These are phyloP conservation scores for Sarcocystis neurona DNA, from an alignment of 169 alveolate species.

Conservation along the genomic window DNA sequence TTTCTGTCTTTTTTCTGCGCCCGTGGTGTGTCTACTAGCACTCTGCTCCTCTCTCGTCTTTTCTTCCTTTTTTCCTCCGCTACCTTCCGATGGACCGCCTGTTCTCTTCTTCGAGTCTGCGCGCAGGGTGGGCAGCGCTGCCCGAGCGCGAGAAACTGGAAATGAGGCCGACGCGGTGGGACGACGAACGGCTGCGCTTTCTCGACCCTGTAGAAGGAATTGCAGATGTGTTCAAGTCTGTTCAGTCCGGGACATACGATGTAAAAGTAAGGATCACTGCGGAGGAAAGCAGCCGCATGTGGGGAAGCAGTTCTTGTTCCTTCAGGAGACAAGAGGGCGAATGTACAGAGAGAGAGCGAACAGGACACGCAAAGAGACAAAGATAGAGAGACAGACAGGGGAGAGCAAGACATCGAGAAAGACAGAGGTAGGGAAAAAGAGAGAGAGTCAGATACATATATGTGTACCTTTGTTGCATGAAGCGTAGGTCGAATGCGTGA, in stretches of 20 bases:
- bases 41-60: no score
- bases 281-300: not conserved
- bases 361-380: not conserved
- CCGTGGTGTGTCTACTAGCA: no score
- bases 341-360: constrained; percentile 67
- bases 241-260: constrained; percentile 75
- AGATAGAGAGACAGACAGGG: not conserved
- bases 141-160: constrained; percentile 70
- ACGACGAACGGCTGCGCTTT: constrained; percentile 72
- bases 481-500: no score
- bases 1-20: not conserved
- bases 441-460: not conserved
- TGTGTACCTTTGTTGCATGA: no score
- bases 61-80: no score
- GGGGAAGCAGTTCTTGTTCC: not conserved
- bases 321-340: no score
- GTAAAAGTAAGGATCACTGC: constrained; percentile 69
- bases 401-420: not conserved
- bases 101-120: no score
- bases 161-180: constrained; percentile 71
- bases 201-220: constrained; percentile 71
- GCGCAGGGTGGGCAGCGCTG: constrained; percentile 78
- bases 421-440: not conserved
- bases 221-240: constrained; percentile 66
- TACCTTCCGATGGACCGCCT: no score